Evolutionary conservation across 2,329 filamentous ascomycete genomes (phyloP), one percentile per base, ranked within the genome.

Genomic region (Amesomyces nigricolor): DNA sequence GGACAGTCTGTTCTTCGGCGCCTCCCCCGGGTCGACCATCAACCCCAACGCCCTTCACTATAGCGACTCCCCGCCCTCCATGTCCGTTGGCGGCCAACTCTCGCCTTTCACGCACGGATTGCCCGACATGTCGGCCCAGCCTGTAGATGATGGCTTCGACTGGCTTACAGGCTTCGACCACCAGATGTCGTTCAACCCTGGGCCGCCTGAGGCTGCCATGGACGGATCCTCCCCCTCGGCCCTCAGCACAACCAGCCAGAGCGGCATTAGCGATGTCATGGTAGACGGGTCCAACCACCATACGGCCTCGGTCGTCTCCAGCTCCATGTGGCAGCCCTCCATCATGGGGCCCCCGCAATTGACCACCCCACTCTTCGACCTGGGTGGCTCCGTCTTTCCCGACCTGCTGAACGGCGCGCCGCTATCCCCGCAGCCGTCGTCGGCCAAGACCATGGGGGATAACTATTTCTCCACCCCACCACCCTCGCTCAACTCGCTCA

Each of bases 211-310:
- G 64, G 87, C 85, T 62, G 90, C 89, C 29, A 82, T 96, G 52
- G 92, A 96, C 65, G 91, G 88, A 57, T 97, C 94, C 10, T 97
- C 94, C 13, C 94, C 94, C 14, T 97, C 94, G 8, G 91, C 91
- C 46, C 92, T 97, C 70, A 97, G 92, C 74, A 95, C 89, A 43
- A 89, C 89, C 57, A 97, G 91, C 72, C 91, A 95, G 67, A 92
- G 88, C 69, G 89, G 87, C 49, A 88, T 91, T 70, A 95, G 89
- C 71, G 94, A 97, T 68, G 84, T 91, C 57, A 91, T 96, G 86
- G 78, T 94, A 56, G 91, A 96, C 70, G 89, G 89, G 57, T 83
- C 82, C 38, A 87, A 85, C 69, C 86, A 86, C 70, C 83, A 86
- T 40, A 75, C 79, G 38, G 73, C 78, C 55, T 72, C 77, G 17